Percentiles rank a stretch among this genome's conserved stretches.
Conservation (phyloP, 352 stramenopile species). For the Globisporangium carolinianum region DNA sequence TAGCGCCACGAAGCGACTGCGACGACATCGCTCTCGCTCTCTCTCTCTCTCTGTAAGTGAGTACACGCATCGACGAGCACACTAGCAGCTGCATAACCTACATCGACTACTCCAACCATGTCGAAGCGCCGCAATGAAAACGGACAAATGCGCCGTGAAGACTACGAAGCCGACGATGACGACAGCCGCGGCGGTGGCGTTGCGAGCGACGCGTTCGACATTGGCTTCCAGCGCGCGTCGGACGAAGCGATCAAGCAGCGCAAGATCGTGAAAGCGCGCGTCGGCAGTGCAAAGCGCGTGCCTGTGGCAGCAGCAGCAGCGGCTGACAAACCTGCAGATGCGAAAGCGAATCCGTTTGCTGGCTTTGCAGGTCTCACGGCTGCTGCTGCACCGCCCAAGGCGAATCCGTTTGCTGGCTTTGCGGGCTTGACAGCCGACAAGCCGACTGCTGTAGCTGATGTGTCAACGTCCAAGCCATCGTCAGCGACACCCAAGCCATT, state of each 20-base stretch:
- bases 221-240: conserved; percentile 64
- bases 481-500: neutral
- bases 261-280: conserved; percentile 73
- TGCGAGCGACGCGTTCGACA: conserved; percentile 36
- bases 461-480: neutral
- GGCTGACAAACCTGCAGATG: neutral
- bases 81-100: too few relatives aligned
- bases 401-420: conserved; percentile 70
- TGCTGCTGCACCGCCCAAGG: conserved; percentile 8
- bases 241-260: conserved; percentile 62
- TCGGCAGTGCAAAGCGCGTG: conserved; percentile 16
- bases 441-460: neutral
- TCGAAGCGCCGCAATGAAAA: conserved; percentile 83
- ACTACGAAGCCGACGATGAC: conserved; percentile 63
- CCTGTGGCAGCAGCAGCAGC: conserved; percentile 9
- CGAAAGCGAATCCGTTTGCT: conserved; percentile 29
- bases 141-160: conserved; percentile 79
- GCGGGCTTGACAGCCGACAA: conserved; percentile 29
- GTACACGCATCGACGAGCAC: neutral
- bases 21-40: neutral
- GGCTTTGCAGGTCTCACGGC: conserved; percentile 41
- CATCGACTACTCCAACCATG: conserved; percentile 21
- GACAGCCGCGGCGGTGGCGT: conserved; percentile 19
- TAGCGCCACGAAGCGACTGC: too few relatives aligned
- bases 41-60: neutral